Conservation (phyloP, 352 stramenopile species). For the Globisporangium canariense region DNA sequence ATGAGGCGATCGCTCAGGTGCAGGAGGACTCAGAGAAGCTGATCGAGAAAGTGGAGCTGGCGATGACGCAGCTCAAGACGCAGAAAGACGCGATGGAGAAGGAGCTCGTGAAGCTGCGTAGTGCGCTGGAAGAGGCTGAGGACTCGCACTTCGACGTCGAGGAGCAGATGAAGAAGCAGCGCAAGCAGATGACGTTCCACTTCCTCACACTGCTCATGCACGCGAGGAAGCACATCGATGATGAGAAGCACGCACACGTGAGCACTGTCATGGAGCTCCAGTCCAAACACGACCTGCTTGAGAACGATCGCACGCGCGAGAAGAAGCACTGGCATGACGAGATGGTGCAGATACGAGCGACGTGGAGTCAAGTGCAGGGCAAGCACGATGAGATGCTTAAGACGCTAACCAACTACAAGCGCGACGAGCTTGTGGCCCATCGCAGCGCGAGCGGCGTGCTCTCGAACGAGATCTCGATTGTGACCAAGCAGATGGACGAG, state of each 20-base stretch:
- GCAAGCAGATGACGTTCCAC: slow-evolving; percentile 56
- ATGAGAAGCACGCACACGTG: slow-evolving; percentile 13
- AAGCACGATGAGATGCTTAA: slow-evolving; percentile 62
- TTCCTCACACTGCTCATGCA: slow-evolving; percentile 47
- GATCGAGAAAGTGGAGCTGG: slow-evolving; percentile 71
- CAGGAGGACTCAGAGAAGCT: slow-evolving; percentile 79
- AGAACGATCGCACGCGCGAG: slow-evolving; percentile 21
- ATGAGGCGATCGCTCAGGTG: slow-evolving; percentile 71
- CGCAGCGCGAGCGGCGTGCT: slow-evolving; percentile 67
- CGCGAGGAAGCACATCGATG: slow-evolving; percentile 27
- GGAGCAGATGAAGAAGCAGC: slow-evolving; percentile 51
- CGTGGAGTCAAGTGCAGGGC: slow-evolving; percentile 31
- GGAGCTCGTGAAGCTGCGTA: slow-evolving; percentile 47
- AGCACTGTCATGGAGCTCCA: slow-evolving; percentile 5
- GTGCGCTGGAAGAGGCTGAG: slow-evolving; percentile 65
- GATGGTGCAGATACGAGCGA: slow-evolving; percentile 23
- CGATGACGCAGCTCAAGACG: slow-evolving; percentile 65
- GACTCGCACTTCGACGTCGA: slow-evolving; percentile 67
- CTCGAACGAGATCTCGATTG: slow-evolving; percentile 70
- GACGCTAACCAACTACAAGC: slow-evolving; percentile 79
- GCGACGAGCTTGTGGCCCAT: slow-evolving; percentile 72
- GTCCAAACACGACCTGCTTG: slow-evolving; percentile 17
- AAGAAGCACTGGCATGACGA: slow-evolving; percentile 31
- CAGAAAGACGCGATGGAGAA: slow-evolving; percentile 70
- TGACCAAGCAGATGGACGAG: slow-evolving; percentile 74